Percentiles rank a stretch among this genome's conserved stretches.
These are phyloP conservation scores for Cyclotella distinguenda DNA, from an alignment of 108 stramenopile genomes.

Conservation along the genomic window DNA sequence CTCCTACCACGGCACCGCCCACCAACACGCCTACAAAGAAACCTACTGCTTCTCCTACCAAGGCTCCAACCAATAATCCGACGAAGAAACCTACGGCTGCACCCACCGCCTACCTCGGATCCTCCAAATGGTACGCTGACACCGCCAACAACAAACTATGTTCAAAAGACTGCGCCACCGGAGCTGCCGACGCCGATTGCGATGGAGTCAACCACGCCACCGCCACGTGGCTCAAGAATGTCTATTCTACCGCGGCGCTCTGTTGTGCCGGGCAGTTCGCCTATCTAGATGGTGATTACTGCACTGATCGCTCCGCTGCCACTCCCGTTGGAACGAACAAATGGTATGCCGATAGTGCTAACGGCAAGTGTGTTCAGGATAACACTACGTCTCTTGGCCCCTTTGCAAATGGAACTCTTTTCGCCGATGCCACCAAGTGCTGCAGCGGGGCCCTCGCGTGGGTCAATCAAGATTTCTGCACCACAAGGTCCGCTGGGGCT, in stretches of 20 bases:
- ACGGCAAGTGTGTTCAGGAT: background rate
- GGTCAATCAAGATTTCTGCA: conserved; percentile 6
- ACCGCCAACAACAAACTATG: background rate
- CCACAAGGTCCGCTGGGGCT: background rate
- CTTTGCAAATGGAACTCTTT: background rate
- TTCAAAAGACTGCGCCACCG: background rate
- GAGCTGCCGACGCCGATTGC: background rate
- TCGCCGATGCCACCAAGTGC: conserved; percentile 1
- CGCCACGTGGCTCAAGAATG: background rate
- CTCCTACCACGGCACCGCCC: background rate
- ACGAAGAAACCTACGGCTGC: background rate
- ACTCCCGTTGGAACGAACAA: conserved; percentile 2
- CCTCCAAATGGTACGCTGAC: conserved; percentile 12
- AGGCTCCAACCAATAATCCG: background rate
- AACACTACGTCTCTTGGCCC: background rate
- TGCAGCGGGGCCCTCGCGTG: conserved; percentile 13
- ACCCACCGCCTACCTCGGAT: background rate
- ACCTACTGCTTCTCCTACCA: background rate
- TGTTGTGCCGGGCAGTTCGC: conserved; percentile 7
- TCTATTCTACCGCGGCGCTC: background rate
- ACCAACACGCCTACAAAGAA: background rate
- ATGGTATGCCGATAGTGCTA: conserved; percentile 4
- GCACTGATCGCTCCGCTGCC: background rate
- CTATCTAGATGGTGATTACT: conserved; percentile 1
- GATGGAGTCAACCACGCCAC: conserved; percentile 3